Base-by-base conservation (phyloP, 306 rosid species). In the Arachis stenosperma region DNA sequence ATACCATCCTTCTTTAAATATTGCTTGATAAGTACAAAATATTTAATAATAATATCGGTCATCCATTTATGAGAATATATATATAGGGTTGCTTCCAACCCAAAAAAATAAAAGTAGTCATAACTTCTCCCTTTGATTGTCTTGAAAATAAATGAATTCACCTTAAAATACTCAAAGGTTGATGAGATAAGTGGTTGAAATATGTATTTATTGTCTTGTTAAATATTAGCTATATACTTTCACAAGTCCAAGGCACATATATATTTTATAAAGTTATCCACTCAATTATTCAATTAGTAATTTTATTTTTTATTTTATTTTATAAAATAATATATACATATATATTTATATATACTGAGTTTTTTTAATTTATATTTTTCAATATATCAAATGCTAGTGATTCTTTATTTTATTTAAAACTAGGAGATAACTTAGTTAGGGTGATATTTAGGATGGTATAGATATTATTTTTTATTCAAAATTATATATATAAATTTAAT, bases 1-100 rank as follows among this genome's bases (percentile, higher is more conserved):
- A 64, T 8, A 69, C 53, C 17, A 22, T 70, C 70, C 12, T 33
- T 3, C 48, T 74, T 30, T 57, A 62, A 74, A 75, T 22, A 33
- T 46, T 41, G 76, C 66, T 66, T 42, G 37, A 33, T 33, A 33
- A 33, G 37, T 33, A 33, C 37, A 33, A 67, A 61, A 56, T 55
- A 55, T 41, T 61, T 43, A 71, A 60, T 61, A 61, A 50, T 61
- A 79, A 53, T 69, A 68, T 67, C 74, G 33, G 15, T 74, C 83
- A 75, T 70, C 66, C 75, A 71, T 71, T 75, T 17, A 67, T 67
- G 52, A 58, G 67, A 56, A 67, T 12, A 67, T 37, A 33, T 33
- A 33, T 33, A 66, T 42, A 66, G 47, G 69, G 65, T 56, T 75
- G 65, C 53, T 74, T 53, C 46, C 59, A 56, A 65, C 59, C 65